Evolutionary conservation across 257 asterid species (phyloP).

Genomic region (Penstemon eatonii): DNA sequence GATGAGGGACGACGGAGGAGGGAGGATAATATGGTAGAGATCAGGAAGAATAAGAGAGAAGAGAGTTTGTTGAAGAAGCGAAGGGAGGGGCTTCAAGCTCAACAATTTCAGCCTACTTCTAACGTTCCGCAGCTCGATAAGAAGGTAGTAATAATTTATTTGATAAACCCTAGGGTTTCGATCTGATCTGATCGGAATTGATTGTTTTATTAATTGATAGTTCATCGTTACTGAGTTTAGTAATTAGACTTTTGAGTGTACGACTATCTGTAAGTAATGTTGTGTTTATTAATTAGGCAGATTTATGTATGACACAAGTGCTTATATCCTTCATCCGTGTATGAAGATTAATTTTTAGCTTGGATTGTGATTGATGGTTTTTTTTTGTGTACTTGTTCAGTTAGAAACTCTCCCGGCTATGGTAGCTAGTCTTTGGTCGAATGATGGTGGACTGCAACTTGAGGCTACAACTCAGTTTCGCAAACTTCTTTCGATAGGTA

Average conservation of each 20-base stretch:
- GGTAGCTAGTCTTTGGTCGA: constrained; percentile 78
- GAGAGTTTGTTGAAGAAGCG: constrained; percentile 91
- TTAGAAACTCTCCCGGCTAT: constrained; percentile 77
- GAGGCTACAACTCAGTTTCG: constrained; percentile 93
- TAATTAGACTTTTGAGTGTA: neutral
- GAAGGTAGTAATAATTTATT: constrained; percentile 46
- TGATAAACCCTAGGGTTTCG: constrained; percentile 25
- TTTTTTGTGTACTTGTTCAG: constrained; percentile 37
- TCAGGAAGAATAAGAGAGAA: constrained; percentile 87
- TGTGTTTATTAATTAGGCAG: no score
- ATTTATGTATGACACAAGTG: neutral
- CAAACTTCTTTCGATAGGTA: constrained; percentile 90
- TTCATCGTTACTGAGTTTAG: neutral
- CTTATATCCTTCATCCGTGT: neutral
- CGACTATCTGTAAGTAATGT: no score
- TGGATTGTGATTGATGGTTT: constrained; percentile 20
- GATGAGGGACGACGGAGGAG: constrained; percentile 93
- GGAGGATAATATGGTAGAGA: constrained; percentile 95
- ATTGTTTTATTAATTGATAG: constrained; percentile 19
- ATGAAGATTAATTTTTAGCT: neutral
- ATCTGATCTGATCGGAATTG: constrained; percentile 34
- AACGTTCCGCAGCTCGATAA: constrained; percentile 61
- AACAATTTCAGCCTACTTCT: constrained; percentile 56
- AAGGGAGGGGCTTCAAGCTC: constrained; percentile 82
- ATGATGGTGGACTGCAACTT: constrained; percentile 61